Percentiles rank a stretch among this genome's conserved stretches.
These are phyloP conservation scores for Cicer judaicum DNA, from an alignment of 306 rosid species.

Conservation along the genomic window DNA sequence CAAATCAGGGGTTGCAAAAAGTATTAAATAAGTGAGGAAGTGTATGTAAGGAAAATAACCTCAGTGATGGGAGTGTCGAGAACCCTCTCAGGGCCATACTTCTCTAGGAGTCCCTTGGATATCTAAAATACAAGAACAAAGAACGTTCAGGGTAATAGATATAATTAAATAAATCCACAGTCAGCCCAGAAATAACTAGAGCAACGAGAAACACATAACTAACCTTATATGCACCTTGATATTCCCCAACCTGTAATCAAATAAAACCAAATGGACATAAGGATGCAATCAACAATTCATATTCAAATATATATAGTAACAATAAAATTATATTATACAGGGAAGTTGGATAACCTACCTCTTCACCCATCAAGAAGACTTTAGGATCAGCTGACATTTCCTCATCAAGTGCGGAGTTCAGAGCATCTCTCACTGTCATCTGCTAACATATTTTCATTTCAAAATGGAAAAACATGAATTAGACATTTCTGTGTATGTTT, in stretches of 20 bases:
- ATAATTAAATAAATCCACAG: constrained; percentile 24
- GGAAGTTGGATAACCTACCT: constrained; percentile 69
- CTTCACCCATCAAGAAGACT: constrained; percentile 99
- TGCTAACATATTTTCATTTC: constrained; percentile 43
- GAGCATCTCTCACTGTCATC: constrained; percentile 89
- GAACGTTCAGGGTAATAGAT: neutral
- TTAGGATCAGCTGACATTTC: constrained; percentile 98
- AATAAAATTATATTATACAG: neutral
- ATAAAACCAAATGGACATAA: constrained; percentile 39
- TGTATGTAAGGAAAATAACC: constrained; percentile 57
- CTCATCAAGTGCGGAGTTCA: constrained; percentile 94
- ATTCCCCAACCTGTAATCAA: constrained; percentile 88
- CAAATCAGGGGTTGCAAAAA: constrained; percentile 25
- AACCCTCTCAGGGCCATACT: constrained; percentile 99
- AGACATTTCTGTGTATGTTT: neutral
- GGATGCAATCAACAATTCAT: neutral
- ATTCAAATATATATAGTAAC: neutral
- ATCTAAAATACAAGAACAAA: constrained; percentile 56
- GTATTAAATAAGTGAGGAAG: constrained; percentile 20
- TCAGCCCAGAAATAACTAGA: neutral
- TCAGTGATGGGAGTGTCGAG: constrained; percentile 98
- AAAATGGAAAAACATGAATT: neutral
- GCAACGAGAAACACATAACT: constrained; percentile 32
- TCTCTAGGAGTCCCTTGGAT: constrained; percentile 88
- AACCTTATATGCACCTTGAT: constrained; percentile 99